phyloP scores from a whole-genome alignment of 2,329 filamentous ascomycete genomes.

The Trichoderma aggressivum region DNA sequence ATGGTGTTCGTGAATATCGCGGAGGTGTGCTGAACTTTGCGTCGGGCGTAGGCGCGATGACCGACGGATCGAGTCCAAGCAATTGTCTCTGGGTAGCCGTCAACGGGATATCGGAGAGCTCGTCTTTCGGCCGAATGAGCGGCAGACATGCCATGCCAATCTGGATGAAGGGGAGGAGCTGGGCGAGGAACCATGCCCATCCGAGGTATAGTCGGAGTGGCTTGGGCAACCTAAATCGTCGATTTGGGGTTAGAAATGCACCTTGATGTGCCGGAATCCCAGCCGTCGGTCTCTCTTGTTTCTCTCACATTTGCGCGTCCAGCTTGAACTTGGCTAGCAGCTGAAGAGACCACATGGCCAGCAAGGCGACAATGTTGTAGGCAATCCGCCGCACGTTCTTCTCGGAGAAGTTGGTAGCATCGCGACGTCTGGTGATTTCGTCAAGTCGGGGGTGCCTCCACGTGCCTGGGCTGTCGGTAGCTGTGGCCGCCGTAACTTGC shows the following conservation, averaged over 20 bases:
- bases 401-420: constrained; percentile 73
- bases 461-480: constrained; percentile 64
- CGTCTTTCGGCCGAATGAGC: constrained; percentile 67
- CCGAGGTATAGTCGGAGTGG: constrained; percentile 36
- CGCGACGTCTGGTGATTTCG: constrained; percentile 80
- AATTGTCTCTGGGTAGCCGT: constrained; percentile 73
- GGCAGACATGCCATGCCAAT: constrained; percentile 69
- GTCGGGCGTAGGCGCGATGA: constrained; percentile 62
- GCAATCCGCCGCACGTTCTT: constrained; percentile 68
- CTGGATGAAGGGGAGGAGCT: constrained; percentile 64
- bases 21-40: constrained; percentile 77
- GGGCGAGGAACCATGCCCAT: constrained; percentile 46
- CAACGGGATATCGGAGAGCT: constrained; percentile 83
- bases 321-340: constrained; percentile 36
- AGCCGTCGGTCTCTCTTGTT: background rate
- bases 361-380: constrained; percentile 58
- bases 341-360: constrained; percentile 38
- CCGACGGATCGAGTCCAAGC: constrained; percentile 72
- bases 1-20: constrained; percentile 75
- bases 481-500: constrained; percentile 36
- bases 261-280: constrained; percentile 4
- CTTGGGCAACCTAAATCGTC: constrained; percentile 31
- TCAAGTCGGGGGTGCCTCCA: constrained; percentile 89
- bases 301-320: constrained; percentile 39
- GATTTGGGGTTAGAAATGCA: constrained; percentile 21